Conservation (phyloP, 768 basidiomycete genomes). For the Hydnomerulius pinastri region DNA sequence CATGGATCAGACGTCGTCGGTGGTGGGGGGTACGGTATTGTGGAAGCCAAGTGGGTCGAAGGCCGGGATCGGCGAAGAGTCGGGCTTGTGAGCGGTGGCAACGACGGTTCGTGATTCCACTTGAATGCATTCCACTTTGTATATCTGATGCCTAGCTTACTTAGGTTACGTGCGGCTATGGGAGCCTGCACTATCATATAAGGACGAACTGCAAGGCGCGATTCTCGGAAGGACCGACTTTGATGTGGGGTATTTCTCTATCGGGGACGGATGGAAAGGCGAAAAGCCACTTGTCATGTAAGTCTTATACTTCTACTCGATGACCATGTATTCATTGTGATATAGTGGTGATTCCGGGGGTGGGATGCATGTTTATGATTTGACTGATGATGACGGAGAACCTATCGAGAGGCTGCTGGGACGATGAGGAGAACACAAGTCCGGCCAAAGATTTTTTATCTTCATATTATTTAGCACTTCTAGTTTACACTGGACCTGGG, state of each 20-base stretch:
- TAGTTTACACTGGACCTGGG: neutral
- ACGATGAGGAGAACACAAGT: neutral
- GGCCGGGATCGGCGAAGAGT: conserved; percentile 35
- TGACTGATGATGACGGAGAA: conserved; percentile 22
- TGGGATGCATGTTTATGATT: conserved; percentile 47
- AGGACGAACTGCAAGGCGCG: conserved; percentile 43
- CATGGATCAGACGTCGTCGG: conserved; percentile 32
- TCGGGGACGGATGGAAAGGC: conserved; percentile 54
- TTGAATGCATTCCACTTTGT: neutral
- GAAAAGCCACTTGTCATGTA: conserved; percentile 66
- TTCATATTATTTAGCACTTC: conserved; percentile 3
- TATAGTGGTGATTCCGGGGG: conserved; percentile 52
- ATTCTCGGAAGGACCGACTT: conserved; percentile 54
- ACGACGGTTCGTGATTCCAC: conserved; percentile 51
- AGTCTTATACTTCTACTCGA: conserved; percentile 22
- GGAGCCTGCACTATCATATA: conserved; percentile 50
- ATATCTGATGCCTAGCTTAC: conserved; percentile 4
- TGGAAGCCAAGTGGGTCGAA: conserved; percentile 55
- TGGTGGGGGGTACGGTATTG: conserved; percentile 47
- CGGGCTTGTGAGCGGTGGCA: conserved; percentile 62
- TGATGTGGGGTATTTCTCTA: conserved; percentile 58
- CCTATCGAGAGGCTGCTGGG: conserved; percentile 11
- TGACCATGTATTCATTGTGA: neutral
- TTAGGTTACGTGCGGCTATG: conserved; percentile 72
- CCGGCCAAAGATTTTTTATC: conserved; percentile 10